Percentiles rank a stretch among this genome's conserved stretches.
phyloP scores from a whole-genome alignment of 352 stramenopile species.

The Phytophthora foliorum region DNA sequence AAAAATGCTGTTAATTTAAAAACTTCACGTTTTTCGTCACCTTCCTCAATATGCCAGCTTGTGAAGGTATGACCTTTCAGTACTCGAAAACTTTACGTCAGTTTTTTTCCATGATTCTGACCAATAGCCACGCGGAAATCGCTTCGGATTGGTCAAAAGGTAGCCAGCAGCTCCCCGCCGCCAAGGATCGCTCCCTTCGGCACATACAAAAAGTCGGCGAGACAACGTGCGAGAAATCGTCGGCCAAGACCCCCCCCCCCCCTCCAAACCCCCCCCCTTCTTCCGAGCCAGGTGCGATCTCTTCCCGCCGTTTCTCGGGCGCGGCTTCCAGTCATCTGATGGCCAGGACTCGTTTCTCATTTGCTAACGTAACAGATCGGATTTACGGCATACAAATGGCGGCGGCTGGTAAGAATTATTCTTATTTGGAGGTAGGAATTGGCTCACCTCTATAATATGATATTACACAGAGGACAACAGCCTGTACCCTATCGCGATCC shows the following conservation, averaged over 20 bases:
- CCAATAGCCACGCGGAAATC: neutral
- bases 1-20: conserved; percentile 1
- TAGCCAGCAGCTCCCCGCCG: neutral
- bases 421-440: conserved; percentile 1
- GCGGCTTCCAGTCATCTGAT: neutral
- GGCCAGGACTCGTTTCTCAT: too few species aligned
- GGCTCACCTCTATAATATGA: conserved; percentile 25
- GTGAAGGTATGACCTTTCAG: too few species aligned
- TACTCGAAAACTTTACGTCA: neutral
- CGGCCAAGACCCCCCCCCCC: conserved; percentile 6
- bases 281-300: conserved; percentile 4
- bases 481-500: conserved; percentile 90
- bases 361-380: conserved; percentile 30
- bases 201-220: conserved; percentile 35
- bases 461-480: conserved; percentile 70
- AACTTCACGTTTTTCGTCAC: neutral
- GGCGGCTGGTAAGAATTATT: conserved; percentile 40
- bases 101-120: conserved; percentile 11
- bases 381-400: conserved; percentile 34
- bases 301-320: neutral
- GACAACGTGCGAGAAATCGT: conserved; percentile 9
- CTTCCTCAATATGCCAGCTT: neutral
- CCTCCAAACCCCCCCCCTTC: conserved; percentile 4
- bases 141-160: conserved; percentile 32
- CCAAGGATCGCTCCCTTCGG: conserved; percentile 24